Percentiles rank a stretch among this genome's conserved stretches.
phyloP scores from a whole-genome alignment of 2,329 filamentous ascomycete genomes.

The Aaosphaeria arxii region DNA sequence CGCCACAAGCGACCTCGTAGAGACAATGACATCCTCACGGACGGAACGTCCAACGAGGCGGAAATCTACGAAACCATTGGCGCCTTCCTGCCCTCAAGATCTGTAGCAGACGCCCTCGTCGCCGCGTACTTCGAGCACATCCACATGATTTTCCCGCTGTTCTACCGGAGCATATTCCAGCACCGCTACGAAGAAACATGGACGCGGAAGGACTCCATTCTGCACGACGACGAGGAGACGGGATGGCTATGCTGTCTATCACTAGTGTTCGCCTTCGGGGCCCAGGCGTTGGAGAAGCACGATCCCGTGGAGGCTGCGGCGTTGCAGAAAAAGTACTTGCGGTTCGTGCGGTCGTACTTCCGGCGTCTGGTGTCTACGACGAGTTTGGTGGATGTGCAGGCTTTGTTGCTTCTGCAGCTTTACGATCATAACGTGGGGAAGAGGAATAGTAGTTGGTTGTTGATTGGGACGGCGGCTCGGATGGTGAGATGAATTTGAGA shows the following conservation, averaged over 20 bases:
- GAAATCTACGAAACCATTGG: conserved; percentile 5
- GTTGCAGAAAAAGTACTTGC: conserved; percentile 21
- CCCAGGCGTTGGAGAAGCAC: conserved; percentile 36
- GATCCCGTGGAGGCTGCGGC: conserved; percentile 16
- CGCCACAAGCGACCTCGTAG: neutral
- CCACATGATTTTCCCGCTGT: conserved; percentile 40
- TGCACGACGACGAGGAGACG: conserved; percentile 33
- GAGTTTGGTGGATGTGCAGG: conserved; percentile 43
- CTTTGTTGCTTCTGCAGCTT: conserved; percentile 41
- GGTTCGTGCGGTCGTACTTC: conserved; percentile 31
- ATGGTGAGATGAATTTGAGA: conserved; percentile 19
- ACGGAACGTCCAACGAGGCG: neutral
- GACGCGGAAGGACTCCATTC: conserved; percentile 15
- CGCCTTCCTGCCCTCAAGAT: conserved; percentile 31
- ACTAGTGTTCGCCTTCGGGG: conserved; percentile 42
- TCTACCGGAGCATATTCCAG: conserved; percentile 42
- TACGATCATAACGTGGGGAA: conserved; percentile 44
- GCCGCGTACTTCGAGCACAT: conserved; percentile 41
- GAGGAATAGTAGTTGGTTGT: conserved; percentile 40
- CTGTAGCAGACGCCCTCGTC: conserved; percentile 38
- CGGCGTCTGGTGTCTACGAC: conserved; percentile 38
- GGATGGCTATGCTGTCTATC: conserved; percentile 44
- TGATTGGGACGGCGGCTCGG: conserved; percentile 41
- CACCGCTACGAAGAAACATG: conserved; percentile 38
- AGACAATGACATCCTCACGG: neutral